These are phyloP conservation scores for Ceratocystis eucalypticola DNA, from an alignment of 2,329 filamentous ascomycete genomes.

Conservation along the genomic window DNA sequence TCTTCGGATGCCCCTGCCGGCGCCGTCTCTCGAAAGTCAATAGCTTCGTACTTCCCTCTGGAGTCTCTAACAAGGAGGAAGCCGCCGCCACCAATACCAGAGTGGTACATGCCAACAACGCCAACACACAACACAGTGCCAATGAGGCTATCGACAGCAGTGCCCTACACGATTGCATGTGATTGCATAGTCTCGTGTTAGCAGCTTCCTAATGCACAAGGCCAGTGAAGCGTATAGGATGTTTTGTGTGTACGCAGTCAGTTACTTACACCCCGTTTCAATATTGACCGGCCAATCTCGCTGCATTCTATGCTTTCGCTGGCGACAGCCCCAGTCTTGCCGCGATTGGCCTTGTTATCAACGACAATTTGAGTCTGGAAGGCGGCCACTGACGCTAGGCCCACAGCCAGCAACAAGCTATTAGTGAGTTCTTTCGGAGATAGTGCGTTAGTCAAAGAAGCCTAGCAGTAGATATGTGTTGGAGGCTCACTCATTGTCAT, in stretches of 20 bases:
- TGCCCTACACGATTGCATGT: slow-evolving; percentile 37
- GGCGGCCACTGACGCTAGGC: not conserved
- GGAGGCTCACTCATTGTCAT: not conserved
- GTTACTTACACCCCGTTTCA: slow-evolving; percentile 37
- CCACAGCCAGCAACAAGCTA: not conserved
- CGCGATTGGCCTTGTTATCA: not conserved
- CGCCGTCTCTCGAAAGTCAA: slow-evolving; percentile 84
- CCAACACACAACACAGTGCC: slow-evolving; percentile 64
- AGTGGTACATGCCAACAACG: slow-evolving; percentile 63
- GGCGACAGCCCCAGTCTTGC: slow-evolving; percentile 47
- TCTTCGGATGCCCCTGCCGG: slow-evolving; percentile 67
- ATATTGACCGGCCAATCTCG: slow-evolving; percentile 49
- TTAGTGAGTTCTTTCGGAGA: not conserved
- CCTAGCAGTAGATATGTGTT: not conserved
- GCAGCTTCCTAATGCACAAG: not conserved
- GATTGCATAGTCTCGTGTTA: not conserved
- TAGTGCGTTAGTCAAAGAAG: not conserved
- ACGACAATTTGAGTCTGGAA: slow-evolving; percentile 3
- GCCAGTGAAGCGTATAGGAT: not conserved
- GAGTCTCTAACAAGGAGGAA: slow-evolving; percentile 69
- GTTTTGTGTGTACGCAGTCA: not conserved
- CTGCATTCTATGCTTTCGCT: slow-evolving; percentile 59
- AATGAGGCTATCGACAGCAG: slow-evolving; percentile 64
- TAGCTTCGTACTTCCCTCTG: slow-evolving; percentile 65
- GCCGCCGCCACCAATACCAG: slow-evolving; percentile 77